Conservation (phyloP, 208 protist genomes). For the Crithidia mellificae region DNA sequence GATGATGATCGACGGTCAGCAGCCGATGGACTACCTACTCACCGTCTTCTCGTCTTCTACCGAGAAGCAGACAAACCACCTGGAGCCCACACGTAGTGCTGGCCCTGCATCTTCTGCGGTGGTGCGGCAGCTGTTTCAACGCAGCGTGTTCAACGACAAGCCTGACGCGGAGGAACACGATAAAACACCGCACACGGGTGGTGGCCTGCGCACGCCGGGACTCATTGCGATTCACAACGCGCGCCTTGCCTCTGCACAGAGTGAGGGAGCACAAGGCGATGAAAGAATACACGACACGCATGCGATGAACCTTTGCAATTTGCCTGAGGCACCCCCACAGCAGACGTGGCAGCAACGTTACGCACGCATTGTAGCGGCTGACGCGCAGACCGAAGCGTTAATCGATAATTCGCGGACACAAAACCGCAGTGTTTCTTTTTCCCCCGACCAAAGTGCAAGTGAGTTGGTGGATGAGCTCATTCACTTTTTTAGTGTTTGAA, state of each 20-base stretch:
- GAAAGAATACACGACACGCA: no score
- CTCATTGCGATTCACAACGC: neutral
- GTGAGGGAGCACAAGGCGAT: no score
- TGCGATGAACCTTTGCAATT: no score
- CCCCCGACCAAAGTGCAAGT: constrained; percentile 19
- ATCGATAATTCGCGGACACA: neutral
- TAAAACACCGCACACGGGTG: no score
- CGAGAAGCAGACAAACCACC: neutral
- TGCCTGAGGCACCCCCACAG: neutral
- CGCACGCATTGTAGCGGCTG: constrained; percentile 12
- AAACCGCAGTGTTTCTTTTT: neutral
- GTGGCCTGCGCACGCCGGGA: neutral
- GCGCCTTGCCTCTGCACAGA: no score
- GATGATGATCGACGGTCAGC: constrained; percentile 9
- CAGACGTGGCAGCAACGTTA: constrained; percentile 15
- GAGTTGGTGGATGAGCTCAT: constrained; percentile 34
- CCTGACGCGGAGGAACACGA: neutral
- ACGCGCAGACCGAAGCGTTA: neutral
- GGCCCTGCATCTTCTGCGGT: neutral
- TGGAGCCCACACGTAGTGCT: neutral
- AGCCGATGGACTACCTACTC: constrained; percentile 39
- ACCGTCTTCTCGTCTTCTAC: constrained; percentile 29
- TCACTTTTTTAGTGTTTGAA: constrained; percentile 20
- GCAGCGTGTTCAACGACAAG: neutral
- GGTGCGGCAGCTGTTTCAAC: neutral